phyloP scores from a whole-genome alignment of 1,139 yeast genomes.

The Torulaspora pretoriensis region DNA sequence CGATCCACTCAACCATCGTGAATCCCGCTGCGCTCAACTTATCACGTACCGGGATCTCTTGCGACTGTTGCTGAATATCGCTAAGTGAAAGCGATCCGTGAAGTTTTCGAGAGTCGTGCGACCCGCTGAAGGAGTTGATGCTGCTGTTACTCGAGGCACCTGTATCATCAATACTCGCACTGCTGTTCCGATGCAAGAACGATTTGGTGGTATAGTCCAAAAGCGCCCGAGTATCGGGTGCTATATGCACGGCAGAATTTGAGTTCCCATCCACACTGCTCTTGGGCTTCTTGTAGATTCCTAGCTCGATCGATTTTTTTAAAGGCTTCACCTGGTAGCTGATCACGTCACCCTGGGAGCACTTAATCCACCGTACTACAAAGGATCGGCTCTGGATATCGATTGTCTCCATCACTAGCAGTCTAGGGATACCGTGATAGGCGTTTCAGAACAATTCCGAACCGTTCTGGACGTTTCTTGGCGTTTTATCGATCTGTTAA shows the following conservation, averaged over 20 bases:
- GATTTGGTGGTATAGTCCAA: slow-evolving; percentile 27
- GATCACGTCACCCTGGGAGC: slow-evolving; percentile 60
- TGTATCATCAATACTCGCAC: slow-evolving; percentile 12
- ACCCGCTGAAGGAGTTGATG: slow-evolving; percentile 10
- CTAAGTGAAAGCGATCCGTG: slow-evolving; percentile 33
- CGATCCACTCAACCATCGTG: slow-evolving; percentile 43
- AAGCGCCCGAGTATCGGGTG: slow-evolving; percentile 27
- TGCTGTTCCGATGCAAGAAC: slow-evolving; percentile 20
- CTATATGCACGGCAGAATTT: slow-evolving; percentile 26
- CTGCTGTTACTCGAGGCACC: slow-evolving; percentile 7
- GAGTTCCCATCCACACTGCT: slow-evolving; percentile 19
- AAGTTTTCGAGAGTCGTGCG: slow-evolving; percentile 21
- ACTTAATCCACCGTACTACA: slow-evolving; percentile 84
- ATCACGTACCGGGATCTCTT: slow-evolving; percentile 38
- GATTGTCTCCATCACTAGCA: slow-evolving; percentile 62
- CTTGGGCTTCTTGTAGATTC: slow-evolving; percentile 38
- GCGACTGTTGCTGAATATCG: slow-evolving; percentile 32
- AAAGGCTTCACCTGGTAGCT: slow-evolving; percentile 82
- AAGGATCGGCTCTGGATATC: slow-evolving; percentile 88
- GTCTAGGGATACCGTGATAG: background rate
- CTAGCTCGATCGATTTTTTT: slow-evolving; percentile 64
- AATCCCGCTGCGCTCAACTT: slow-evolving; percentile 41
- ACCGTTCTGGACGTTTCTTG: background rate
- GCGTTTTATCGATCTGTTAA: background rate
- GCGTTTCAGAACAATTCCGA: background rate